These are phyloP conservation scores for Ustilago vetiveriae DNA, from an alignment of 1,284 basidiomycete genomes.

Conservation along the genomic window DNA sequence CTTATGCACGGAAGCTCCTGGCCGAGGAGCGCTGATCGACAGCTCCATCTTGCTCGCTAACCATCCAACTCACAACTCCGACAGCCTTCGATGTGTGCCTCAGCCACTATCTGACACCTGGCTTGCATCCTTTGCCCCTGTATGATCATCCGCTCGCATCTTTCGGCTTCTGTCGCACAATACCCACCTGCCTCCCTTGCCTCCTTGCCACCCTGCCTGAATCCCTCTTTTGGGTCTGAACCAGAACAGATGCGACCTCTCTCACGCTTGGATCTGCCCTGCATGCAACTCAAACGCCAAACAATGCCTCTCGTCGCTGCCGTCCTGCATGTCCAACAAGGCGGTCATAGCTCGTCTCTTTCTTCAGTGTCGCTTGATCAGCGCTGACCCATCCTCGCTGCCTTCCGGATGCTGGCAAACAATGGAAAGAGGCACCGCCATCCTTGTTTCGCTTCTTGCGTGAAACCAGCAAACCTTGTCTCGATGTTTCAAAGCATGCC, in stretches of 20 bases:
- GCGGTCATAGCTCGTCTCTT: background rate
- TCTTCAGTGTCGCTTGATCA: no score
- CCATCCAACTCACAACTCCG: no score
- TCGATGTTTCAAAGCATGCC: slow-evolving; percentile 23
- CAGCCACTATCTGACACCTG: slow-evolving; percentile 17
- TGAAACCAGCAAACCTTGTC: no score
- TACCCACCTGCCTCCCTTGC: no score
- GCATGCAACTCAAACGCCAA: background rate
- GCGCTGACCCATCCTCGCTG: no score
- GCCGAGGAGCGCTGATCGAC: slow-evolving; percentile 22
- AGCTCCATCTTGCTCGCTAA: background rate
- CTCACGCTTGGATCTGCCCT: background rate
- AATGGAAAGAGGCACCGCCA: no score
- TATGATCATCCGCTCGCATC: background rate
- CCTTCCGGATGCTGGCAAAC: no score
- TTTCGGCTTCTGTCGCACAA: background rate
- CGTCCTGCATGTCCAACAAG: slow-evolving; percentile 2
- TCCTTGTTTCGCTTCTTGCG: no score
- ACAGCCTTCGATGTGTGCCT: slow-evolving; percentile 27
- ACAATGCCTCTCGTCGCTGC: background rate
- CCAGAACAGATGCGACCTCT: background rate
- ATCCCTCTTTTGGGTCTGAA: no score
- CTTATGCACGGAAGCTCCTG: slow-evolving; percentile 22
- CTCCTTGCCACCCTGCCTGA: background rate
- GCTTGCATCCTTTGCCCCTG: slow-evolving; percentile 1